phyloP scores from a whole-genome alignment of 306 rosid species.

The Cicer judaicum region DNA sequence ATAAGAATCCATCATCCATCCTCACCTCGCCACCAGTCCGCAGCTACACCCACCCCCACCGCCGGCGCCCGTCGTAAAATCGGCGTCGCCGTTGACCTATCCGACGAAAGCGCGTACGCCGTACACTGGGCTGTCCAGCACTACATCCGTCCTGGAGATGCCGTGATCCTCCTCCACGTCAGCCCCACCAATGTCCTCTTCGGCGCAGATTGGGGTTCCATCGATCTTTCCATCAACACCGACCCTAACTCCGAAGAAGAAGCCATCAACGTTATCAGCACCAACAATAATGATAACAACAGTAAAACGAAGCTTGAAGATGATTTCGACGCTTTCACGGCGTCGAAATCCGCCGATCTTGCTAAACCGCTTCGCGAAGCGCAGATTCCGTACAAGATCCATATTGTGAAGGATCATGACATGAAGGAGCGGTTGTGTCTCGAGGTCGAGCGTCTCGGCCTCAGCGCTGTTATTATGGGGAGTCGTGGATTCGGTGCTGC shows the following conservation, averaged over 20 bases:
- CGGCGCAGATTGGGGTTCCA: slow-evolving; percentile 99
- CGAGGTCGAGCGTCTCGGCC: slow-evolving; percentile 94
- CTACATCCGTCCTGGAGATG: slow-evolving; percentile 95
- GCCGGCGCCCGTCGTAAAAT: slow-evolving; percentile 96
- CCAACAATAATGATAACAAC: slow-evolving; percentile 40
- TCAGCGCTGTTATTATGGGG: slow-evolving; percentile 96
- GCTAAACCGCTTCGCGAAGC: slow-evolving; percentile 79
- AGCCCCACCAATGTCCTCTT: slow-evolving; percentile 94
- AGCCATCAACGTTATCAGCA: slow-evolving; percentile 28
- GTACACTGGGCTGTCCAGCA: slow-evolving; percentile 96
- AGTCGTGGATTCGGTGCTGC: slow-evolving; percentile 93
- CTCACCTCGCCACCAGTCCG: slow-evolving; percentile 74
- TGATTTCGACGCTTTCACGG: slow-evolving; percentile 90
- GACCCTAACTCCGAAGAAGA: slow-evolving; percentile 49
- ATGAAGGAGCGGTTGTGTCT: slow-evolving; percentile 93
- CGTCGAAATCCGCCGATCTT: slow-evolving; percentile 74
- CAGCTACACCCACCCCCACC: slow-evolving; percentile 83
- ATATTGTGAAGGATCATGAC: slow-evolving; percentile 96
- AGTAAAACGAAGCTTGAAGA: slow-evolving; percentile 69
- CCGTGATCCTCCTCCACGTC: slow-evolving; percentile 95
- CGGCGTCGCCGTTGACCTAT: slow-evolving; percentile 96
- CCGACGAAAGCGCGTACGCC: slow-evolving; percentile 94
- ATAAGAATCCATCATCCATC: slow-evolving; percentile 92
- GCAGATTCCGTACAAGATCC: slow-evolving; percentile 97
- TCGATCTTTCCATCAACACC: slow-evolving; percentile 69